A percentile compares a stretch with the other conserved stretches of the same genome.
These are phyloP conservation scores for Gossypium davidsonii DNA, from an alignment of 441 rosid species.

Conservation along the genomic window DNA sequence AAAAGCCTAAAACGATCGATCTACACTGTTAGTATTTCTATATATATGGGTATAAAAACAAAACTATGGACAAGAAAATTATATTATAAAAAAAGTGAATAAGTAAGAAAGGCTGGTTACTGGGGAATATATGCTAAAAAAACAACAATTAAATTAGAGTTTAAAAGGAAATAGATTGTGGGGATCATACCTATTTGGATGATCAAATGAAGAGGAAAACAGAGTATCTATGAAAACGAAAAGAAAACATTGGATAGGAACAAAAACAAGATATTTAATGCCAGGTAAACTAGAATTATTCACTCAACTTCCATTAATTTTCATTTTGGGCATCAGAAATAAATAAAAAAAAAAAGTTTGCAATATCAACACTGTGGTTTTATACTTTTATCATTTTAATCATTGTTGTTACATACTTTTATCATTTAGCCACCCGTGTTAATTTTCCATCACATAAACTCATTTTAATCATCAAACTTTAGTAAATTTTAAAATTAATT, in stretches of 20 bases:
- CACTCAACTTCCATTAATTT: too few species aligned
- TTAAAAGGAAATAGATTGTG: neutral
- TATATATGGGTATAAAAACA: conserved; percentile 38
- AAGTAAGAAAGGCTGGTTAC: neutral
- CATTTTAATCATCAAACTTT: too few species aligned
- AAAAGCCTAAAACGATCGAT: conserved; percentile 19
- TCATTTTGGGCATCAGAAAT: too few species aligned
- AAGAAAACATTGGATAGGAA: conserved; percentile 15
- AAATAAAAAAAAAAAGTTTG: too few species aligned
- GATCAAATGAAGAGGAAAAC: conserved; percentile 22
- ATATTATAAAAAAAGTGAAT: neutral
- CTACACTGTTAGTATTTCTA: too few species aligned
- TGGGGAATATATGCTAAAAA: neutral
- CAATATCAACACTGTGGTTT: too few species aligned
- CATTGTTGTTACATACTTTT: too few species aligned
- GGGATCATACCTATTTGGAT: conserved; percentile 22
- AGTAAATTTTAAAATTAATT: too few species aligned
- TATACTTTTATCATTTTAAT: too few species aligned
- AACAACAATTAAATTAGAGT: neutral
- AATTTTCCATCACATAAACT: too few species aligned
- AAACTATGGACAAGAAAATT: conserved; percentile 49
- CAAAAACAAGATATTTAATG: neutral
- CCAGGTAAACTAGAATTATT: too few species aligned
- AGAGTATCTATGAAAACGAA: neutral
- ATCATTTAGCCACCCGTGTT: too few species aligned